phyloP scores from a whole-genome alignment of 1,139 yeast genomes.

The Suhomyces yuchorum region DNA sequence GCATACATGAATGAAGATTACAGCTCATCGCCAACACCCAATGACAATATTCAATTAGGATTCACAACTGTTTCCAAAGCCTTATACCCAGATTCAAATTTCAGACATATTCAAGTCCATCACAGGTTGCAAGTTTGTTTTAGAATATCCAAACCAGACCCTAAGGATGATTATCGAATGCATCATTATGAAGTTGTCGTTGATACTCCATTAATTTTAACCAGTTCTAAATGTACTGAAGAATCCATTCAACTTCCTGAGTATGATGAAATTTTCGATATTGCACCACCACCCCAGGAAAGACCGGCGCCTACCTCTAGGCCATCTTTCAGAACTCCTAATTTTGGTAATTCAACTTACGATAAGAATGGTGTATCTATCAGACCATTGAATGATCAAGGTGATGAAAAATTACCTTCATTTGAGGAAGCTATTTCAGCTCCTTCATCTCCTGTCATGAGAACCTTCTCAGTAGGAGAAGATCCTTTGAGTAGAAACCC shows the following conservation, averaged over 20 bases:
- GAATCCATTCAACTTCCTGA: constrained; percentile 73
- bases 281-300: not conserved
- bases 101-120: constrained; percentile 65
- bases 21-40: constrained; percentile 6
- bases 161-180: constrained; percentile 55
- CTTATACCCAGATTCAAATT: constrained; percentile 69
- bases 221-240: constrained; percentile 70
- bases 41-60: constrained; percentile 40
- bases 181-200: constrained; percentile 89
- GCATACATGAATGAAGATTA: constrained; percentile 31
- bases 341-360: constrained; percentile 18
- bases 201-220: constrained; percentile 77
- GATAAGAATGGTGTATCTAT: constrained; percentile 44
- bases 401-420: constrained; percentile 48
- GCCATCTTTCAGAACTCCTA: constrained; percentile 36
- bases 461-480: constrained; percentile 40
- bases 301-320: not conserved
- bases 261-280: constrained; percentile 41
- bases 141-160: constrained; percentile 70
- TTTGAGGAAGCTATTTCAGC: constrained; percentile 58
- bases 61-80: constrained; percentile 41
- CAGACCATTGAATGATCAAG: constrained; percentile 22
- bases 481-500: constrained; percentile 39
- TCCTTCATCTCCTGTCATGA: constrained; percentile 33
- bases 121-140: constrained; percentile 81